Evolutionary conservation across 164 flowering plant genomes (phyloP), one percentile per base, ranked within the genome.

Genomic region (Magnolia kwangsiensis): DNA sequence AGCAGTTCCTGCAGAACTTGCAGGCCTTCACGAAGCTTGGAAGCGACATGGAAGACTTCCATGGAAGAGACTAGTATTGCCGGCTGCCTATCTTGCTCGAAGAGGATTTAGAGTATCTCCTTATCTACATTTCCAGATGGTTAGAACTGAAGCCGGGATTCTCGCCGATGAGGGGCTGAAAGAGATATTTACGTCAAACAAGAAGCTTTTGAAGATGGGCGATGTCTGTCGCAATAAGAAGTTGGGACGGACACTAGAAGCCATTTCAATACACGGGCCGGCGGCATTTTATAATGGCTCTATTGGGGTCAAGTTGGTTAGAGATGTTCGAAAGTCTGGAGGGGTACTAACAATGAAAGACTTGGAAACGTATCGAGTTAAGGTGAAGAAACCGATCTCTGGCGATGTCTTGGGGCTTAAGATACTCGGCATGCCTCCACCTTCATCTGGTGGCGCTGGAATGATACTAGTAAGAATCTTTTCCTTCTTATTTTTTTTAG

Each of bases 1-100:
- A 24, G 95, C 83, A 19, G 89, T 89, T 72, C 93, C 92, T 0
- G 90, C 90, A 20, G 89, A 90, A 71, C 76, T 89, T 7, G 90
- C 89, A 19, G 92, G 94, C 61, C 88, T 91, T 49, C 74, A 82
- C 23, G 19, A 82, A 71, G 91, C 89, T 18, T 91, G 96, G 94
- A 75, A 82, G 70, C 80, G 79, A 71, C 76, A 88, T 74, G 92
- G 92, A 4, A 79, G 71, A 72, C 84, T 90, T 37, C 86, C 88
- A 8, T 89, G 93, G 96, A 63, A 77, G 70, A 86, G 83, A 70
- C 86, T 91, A n/a, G 83, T 90, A 1, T 69, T 4, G 31, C 95
- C 93, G 9, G 90, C 91, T 19, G 82, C 63, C 20, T 45, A 0
- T 6, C 82, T 91, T 24, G 92, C 96, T 51, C 70, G 69, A 11